phyloP scores from a whole-genome alignment of 331 rosid genomes.

The Spiraea crenata region DNA sequence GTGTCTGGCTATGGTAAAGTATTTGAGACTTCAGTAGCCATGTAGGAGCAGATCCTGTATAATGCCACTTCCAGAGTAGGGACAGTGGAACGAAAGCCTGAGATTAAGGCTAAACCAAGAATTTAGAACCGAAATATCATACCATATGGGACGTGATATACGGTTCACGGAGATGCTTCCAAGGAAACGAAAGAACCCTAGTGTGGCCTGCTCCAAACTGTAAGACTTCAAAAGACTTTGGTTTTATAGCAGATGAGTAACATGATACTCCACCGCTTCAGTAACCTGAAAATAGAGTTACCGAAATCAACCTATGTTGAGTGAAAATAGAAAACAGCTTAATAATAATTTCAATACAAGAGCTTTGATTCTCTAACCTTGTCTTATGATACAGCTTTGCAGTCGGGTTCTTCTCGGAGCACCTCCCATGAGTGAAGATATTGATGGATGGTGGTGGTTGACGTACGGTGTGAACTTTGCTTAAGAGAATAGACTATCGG shows the following conservation, averaged over 20 bases:
- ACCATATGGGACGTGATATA: neutral
- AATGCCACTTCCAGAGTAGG: neutral
- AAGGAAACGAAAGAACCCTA: slow-evolving; percentile 6
- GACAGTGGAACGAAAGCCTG: neutral
- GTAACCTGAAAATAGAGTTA: slow-evolving; percentile 5
- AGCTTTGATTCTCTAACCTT: slow-evolving; percentile 10
- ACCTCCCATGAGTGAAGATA: neutral
- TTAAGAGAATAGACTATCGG: neutral
- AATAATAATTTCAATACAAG: neutral
- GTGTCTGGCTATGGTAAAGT: neutral
- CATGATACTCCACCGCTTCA: slow-evolving; percentile 4
- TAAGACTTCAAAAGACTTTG: neutral
- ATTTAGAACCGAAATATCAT: neutral
- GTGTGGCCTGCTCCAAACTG: neutral
- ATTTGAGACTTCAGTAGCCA: slow-evolving; percentile 9
- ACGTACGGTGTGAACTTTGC: neutral
- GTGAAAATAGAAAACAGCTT: neutral
- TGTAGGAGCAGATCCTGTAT: neutral
- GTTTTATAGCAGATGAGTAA: neutral
- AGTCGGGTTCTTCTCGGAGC: slow-evolving; percentile 18
- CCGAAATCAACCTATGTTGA: neutral
- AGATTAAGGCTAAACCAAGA: neutral
- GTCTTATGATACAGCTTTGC: slow-evolving; percentile 3
- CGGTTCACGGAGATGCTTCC: slow-evolving; percentile 12
- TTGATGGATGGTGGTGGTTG: neutral